A percentile compares a stretch with the other conserved stretches of the same genome.
Conservation (phyloP, 305 asterid species). For the Andrographis paniculata region DNA sequence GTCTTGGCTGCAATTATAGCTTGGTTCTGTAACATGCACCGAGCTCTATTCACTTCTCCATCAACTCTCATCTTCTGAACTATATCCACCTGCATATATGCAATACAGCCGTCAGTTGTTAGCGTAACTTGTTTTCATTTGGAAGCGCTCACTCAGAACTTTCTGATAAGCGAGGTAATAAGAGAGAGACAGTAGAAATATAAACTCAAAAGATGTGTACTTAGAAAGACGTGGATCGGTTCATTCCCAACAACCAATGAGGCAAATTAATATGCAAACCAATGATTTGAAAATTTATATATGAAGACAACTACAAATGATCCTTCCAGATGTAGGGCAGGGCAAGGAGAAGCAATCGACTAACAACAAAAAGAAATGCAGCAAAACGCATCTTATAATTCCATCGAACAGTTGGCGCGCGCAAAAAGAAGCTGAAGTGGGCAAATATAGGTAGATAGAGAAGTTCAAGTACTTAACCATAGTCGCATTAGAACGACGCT, state of each 20-base stretch:
- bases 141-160: too few relatives aligned
- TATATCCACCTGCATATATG: slow-evolving; percentile 53
- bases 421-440: slow-evolving; percentile 1
- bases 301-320: not conserved
- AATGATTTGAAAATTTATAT: not conserved
- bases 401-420: slow-evolving; percentile 25
- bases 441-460: not conserved
- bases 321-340: not conserved
- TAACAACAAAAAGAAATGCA: not conserved
- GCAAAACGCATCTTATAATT: not conserved
- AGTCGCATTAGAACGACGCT: not conserved
- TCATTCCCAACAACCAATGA: not conserved
- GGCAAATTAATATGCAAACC: not conserved
- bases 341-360: not conserved
- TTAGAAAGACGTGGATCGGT: too few relatives aligned
- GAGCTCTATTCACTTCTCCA: slow-evolving; percentile 91
- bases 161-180: too few relatives aligned
- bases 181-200: not conserved
- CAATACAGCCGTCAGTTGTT: not conserved
- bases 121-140: not conserved
- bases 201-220: too few relatives aligned
- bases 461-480: not conserved
- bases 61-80: slow-evolving; percentile 71
- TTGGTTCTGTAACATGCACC: slow-evolving; percentile 76
- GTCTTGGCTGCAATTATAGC: slow-evolving; percentile 85